A percentile compares a stretch with the other conserved stretches of the same genome.
Evolutionary conservation across 2,329 filamentous ascomycete species (phyloP).

Genomic region (Curvularia sp.): DNA sequence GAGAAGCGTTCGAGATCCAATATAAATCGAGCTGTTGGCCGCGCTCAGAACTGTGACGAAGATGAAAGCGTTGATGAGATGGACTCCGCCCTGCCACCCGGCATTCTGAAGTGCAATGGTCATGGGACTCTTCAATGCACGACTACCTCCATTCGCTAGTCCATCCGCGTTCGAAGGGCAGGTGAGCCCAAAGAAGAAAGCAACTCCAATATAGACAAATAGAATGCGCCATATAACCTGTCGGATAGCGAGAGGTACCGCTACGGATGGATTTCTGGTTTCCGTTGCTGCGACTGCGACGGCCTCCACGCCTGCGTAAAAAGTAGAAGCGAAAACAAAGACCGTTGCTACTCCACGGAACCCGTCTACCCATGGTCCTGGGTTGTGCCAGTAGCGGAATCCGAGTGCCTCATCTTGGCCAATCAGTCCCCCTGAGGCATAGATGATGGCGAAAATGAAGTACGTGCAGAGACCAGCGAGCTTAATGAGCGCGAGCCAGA

Average conservation of each 20-base stretch:
- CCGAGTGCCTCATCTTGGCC: slow-evolving; percentile 43
- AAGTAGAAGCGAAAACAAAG: slow-evolving; percentile 54
- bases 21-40: slow-evolving; percentile 76
- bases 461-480: slow-evolving; percentile 48
- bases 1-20: slow-evolving; percentile 74
- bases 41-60: slow-evolving; percentile 69
- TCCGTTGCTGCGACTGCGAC: slow-evolving; percentile 49
- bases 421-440: slow-evolving; percentile 42
- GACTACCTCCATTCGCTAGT: slow-evolving; percentile 66
- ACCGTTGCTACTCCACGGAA: slow-evolving; percentile 53
- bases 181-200: slow-evolving; percentile 64
- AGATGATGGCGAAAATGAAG: slow-evolving; percentile 53
- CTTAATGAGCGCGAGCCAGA: slow-evolving; percentile 53
- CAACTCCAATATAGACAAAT: slow-evolving; percentile 54
- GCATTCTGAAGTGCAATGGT: slow-evolving; percentile 67
- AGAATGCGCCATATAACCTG: slow-evolving; percentile 54
- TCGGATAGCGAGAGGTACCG: slow-evolving; percentile 57
- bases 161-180: slow-evolving; percentile 71
- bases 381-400: slow-evolving; percentile 51
- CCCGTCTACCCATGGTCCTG: slow-evolving; percentile 51
- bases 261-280: slow-evolving; percentile 53
- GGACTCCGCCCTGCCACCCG: slow-evolving; percentile 74
- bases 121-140: slow-evolving; percentile 66
- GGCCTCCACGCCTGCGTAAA: slow-evolving; percentile 49
- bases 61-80: slow-evolving; percentile 72